phyloP scores from a whole-genome alignment of 2,329 filamentous ascomycete species.

The Hypoxylon sp. region DNA sequence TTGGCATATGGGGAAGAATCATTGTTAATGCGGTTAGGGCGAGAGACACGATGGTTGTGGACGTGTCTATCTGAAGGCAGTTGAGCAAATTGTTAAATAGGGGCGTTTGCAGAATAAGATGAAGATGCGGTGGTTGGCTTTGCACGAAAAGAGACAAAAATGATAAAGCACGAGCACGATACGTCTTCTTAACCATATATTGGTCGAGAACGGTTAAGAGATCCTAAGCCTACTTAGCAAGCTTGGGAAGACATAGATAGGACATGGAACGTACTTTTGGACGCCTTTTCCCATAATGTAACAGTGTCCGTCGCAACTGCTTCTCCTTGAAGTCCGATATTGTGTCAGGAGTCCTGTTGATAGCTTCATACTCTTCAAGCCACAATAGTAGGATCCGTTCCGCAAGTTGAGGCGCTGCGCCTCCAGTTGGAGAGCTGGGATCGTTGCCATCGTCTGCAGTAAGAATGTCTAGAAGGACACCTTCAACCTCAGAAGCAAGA shows the following conservation, averaged over 20 bases:
- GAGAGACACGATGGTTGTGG: conserved; percentile 81
- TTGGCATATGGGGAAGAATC: conserved; percentile 86
- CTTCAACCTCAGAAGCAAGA: conserved; percentile 74
- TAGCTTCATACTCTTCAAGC: conserved; percentile 63
- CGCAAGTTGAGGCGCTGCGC: conserved; percentile 57
- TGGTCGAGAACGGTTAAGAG: conserved; percentile 76
- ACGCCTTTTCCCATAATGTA: conserved; percentile 75
- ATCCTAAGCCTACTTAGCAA: conserved; percentile 62
- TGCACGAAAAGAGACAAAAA: conserved; percentile 81
- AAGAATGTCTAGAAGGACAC: conserved; percentile 75
- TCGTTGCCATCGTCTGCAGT: conserved; percentile 73
- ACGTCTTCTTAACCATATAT: conserved; percentile 74
- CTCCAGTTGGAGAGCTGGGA: conserved; percentile 59
- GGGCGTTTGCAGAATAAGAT: conserved; percentile 79
- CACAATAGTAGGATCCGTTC: conserved; percentile 70
- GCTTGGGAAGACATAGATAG: background rate
- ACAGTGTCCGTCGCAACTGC: conserved; percentile 66
- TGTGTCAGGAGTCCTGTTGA: conserved; percentile 56
- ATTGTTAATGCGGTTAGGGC: conserved; percentile 83
- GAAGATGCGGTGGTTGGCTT: conserved; percentile 83
- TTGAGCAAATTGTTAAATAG: conserved; percentile 79
- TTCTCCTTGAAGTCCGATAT: conserved; percentile 64
- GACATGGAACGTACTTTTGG: conserved; percentile 66
- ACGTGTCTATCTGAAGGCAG: conserved; percentile 83
- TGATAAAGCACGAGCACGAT: conserved; percentile 74